Percentiles rank a stretch among this genome's conserved stretches.
Conservation (phyloP, 768 basidiomycete genomes). For the Lentinula boryana region DNA sequence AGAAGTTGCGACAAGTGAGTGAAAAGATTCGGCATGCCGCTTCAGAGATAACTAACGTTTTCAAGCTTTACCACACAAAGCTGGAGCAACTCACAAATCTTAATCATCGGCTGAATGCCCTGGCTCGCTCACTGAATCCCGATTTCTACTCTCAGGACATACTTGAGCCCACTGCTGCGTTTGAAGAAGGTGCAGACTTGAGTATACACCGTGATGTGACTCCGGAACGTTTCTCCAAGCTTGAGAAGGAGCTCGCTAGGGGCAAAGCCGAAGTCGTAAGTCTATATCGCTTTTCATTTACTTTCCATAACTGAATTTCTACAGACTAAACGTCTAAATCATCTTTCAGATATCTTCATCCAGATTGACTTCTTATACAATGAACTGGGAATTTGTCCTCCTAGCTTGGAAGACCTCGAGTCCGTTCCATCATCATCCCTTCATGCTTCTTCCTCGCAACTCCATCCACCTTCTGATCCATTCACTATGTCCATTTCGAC, state of each 20-base stretch:
- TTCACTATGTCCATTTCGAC: conserved; percentile 31
- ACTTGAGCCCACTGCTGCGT: conserved; percentile 37
- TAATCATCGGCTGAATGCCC: conserved; percentile 53
- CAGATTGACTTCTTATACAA: conserved; percentile 81
- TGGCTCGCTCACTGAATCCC: conserved; percentile 56
- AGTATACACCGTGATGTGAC: conserved; percentile 61
- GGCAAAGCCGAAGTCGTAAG: conserved; percentile 85
- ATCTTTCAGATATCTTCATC: conserved; percentile 56
- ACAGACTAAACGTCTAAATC: conserved; percentile 61
- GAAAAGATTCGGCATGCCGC: too few species aligned
- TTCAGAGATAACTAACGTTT: not conserved
- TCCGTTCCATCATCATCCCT: conserved; percentile 21
- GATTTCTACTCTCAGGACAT: conserved; percentile 56
- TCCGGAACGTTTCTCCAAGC: conserved; percentile 69
- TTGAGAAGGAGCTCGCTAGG: conserved; percentile 80
- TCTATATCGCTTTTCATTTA: conserved; percentile 10
- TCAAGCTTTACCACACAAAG: conserved; percentile 67
- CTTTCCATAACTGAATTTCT: not conserved
- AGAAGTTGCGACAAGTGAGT: conserved; percentile 72
- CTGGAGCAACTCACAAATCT: conserved; percentile 70
- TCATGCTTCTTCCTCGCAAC: conserved; percentile 24
- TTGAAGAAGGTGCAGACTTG: conserved; percentile 29
- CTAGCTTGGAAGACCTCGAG: conserved; percentile 42
- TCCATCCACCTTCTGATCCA: conserved; percentile 23
- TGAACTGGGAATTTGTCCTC: conserved; percentile 72